A percentile compares a stretch with the other conserved stretches of the same genome.
These are phyloP conservation scores for Ophioceras dolichostomum DNA, from an alignment of 2,329 filamentous ascomycete species.

Conservation along the genomic window DNA sequence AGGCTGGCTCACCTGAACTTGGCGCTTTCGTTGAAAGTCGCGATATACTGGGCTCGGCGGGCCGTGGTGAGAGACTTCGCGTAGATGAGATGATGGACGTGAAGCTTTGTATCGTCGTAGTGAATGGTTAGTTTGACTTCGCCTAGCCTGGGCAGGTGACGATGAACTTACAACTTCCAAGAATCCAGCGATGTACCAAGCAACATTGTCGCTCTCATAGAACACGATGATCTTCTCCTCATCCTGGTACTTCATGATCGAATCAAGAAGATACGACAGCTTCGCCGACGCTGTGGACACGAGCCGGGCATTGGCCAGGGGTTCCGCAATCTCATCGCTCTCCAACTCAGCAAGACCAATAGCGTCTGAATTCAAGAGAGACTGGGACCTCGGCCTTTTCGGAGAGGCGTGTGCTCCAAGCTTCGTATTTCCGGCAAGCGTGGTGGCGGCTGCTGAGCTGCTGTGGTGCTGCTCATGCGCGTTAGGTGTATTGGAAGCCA, in stretches of 20 bases:
- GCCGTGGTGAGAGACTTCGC: constrained; percentile 47
- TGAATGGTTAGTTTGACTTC: too few relatives aligned
- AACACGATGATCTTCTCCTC: constrained; percentile 85
- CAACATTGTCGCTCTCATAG: constrained; percentile 79
- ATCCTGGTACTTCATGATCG: constrained; percentile 53
- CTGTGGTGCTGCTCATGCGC: neutral
- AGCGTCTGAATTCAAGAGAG: too few relatives aligned
- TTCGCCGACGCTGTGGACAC: constrained; percentile 80
- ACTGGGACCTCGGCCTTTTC: constrained; percentile 10
- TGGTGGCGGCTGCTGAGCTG: too few relatives aligned
- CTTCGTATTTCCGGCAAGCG: constrained; percentile 29
- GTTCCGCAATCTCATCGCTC: constrained; percentile 21
- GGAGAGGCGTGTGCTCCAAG: constrained; percentile 21
- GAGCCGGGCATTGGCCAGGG: constrained; percentile 48
- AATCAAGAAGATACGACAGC: constrained; percentile 71
- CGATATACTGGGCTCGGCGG: constrained; percentile 62
- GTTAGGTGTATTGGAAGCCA: constrained; percentile 7
- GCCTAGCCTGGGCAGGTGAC: neutral
- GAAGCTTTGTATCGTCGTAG: constrained; percentile 25
- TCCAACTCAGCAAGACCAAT: constrained; percentile 5
- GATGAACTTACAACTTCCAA: constrained; percentile 53
- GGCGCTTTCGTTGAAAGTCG: constrained; percentile 59
- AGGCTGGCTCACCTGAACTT: constrained; percentile 42
- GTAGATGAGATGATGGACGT: constrained; percentile 54
- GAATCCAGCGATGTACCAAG: constrained; percentile 73